Conservation (phyloP, 1,139 yeast genomes). For the Magnusiomyces sp. region DNA sequence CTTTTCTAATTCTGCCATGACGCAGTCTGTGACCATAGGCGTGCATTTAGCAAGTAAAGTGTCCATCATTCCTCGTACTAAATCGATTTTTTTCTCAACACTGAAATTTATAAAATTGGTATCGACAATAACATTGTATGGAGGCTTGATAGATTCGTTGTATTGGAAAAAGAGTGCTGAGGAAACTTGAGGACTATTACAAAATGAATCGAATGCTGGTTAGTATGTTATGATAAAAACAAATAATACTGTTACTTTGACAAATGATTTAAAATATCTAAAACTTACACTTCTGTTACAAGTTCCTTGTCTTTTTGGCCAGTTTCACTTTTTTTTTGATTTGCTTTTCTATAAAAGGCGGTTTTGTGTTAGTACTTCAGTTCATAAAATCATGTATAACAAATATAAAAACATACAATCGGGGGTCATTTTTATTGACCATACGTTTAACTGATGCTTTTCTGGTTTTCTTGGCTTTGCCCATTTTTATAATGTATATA, state of each 20-base stretch:
- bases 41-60: conserved; percentile 88
- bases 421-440: conserved; percentile 61
- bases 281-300: conserved; percentile 50
- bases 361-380: too few relatives aligned
- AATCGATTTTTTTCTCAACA: conserved; percentile 87
- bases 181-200: conserved; percentile 76
- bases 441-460: conserved; percentile 89
- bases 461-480: conserved; percentile 93
- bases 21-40: conserved; percentile 94
- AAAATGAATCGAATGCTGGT: conserved; percentile 3
- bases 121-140: conserved; percentile 90
- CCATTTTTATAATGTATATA: conserved; percentile 51
- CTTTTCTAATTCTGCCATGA: conserved; percentile 94
- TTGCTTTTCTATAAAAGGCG: conserved; percentile 33
- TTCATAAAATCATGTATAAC: conserved; percentile 8
- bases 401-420: conserved; percentile 39
- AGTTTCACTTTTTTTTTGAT: conserved; percentile 30
- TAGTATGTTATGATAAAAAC: not conserved
- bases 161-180: conserved; percentile 92
- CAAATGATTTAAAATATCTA: not conserved
- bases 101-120: conserved; percentile 95
- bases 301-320: conserved; percentile 64
- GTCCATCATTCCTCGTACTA: conserved; percentile 95
- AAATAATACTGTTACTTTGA: not conserved
- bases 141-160: conserved; percentile 90